phyloP scores from a whole-genome alignment of 352 stramenopile genomes.

The Phytophthora fragariaefolia region DNA sequence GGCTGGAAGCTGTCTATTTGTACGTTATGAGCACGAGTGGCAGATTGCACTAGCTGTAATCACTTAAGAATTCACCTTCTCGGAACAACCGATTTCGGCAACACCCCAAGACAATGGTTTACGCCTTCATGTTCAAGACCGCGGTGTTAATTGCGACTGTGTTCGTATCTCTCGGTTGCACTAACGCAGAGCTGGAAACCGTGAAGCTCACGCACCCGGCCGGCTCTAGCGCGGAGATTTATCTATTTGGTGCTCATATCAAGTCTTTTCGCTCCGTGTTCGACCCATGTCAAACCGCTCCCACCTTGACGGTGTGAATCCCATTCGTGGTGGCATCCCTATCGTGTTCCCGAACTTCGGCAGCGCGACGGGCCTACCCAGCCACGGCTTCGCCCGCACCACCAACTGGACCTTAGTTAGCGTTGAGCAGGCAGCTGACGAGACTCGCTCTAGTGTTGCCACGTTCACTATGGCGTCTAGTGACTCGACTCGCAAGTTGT shows the following conservation, averaged over 20 bases:
- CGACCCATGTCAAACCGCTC: neutral
- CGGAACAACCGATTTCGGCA: neutral
- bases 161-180: constrained; percentile 9
- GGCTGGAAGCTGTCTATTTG: no score
- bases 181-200: constrained; percentile 49
- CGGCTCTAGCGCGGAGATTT: neutral
- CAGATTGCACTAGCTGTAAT: no score
- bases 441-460: neutral
- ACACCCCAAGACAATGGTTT: constrained; percentile 21
- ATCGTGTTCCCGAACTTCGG: constrained; percentile 1
- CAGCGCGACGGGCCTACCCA: neutral
- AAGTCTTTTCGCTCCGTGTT: neutral
- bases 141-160: constrained; percentile 25
- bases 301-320: neutral
- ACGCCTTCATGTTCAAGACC: constrained; percentile 27
- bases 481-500: neutral
- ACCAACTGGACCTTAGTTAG: neutral
- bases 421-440: neutral
- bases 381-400: neutral
- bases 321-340: neutral
- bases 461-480: neutral
- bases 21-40: no score
- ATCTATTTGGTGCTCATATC: neutral
- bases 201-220: constrained; percentile 18
- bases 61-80: neutral